Evolutionary conservation across 2,329 filamentous ascomycete genomes (phyloP), one percentile per base, ranked within the genome.

Genomic region (Colletotrichum sp.): DNA sequence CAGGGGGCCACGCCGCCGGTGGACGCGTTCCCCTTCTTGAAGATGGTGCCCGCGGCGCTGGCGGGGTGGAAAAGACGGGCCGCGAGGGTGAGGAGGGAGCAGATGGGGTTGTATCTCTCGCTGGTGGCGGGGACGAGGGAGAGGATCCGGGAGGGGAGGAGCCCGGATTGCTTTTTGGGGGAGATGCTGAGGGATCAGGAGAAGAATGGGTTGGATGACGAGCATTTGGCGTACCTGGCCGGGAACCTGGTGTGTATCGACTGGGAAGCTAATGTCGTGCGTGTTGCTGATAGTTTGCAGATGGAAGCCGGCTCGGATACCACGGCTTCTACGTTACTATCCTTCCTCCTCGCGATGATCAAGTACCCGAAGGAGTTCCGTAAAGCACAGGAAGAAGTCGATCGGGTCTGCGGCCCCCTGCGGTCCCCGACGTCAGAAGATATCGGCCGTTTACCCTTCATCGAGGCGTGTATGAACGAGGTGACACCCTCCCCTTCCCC

Each of bases 401-500:
- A 82, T 30, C 18, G 65, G 6, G 78, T 82, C 3, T 79, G 78
- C 26, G 69, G 66, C 10, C 72, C 71, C 15, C 75, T 39, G 62
- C 30, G 71, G 78, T 30, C 71, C 89, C 85, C 0, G 64, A 83
- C 13, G 80, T 87, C 52, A 80, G 6, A 71, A 78, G n/a, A 65
- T 77, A 8, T 28, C 8, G 10, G 59, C n/a, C 9, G 67, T 26
- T 36, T 82, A 69, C 76, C 80, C 5, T 82, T 80, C 28, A 55
- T 81, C 30, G 80, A 76, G 36, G 80, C 80, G 6, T 82, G 79
- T n/a, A 32, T 78, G 4, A 59, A 68, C 6, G 76, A 78, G 76
- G 77, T 78, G 44, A 69, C 73, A 49, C 16, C 15, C 36, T 39
- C 15, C 36, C 36, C 36, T 39, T 39, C 36, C 36, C 36, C 36